phyloP scores from a whole-genome alignment of 495 filamentous ascomycete species.

The Lentithecium fluviatile region DNA sequence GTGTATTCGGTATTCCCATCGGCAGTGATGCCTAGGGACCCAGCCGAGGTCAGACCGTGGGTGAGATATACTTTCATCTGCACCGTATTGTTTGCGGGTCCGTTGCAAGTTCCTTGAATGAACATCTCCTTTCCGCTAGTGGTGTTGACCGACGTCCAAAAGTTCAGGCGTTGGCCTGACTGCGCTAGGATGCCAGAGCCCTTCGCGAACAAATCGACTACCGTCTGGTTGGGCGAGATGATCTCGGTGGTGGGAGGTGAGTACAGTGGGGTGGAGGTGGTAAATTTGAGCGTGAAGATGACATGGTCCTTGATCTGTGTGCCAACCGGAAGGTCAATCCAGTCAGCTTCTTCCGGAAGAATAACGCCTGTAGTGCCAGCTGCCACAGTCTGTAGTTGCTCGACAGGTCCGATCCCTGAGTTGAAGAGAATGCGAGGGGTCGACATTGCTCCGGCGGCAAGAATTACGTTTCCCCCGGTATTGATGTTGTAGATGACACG shows the following conservation, averaged over 20 bases:
- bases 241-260: conserved; percentile 12
- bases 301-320: conserved; percentile 19
- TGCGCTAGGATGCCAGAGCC: conserved; percentile 16
- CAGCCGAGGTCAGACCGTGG: conserved; percentile 46
- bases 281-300: conserved; percentile 26
- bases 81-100: conserved; percentile 22
- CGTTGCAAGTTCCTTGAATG: conserved; percentile 27
- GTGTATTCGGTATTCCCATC: conserved; percentile 36
- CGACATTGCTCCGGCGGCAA: conserved; percentile 15
- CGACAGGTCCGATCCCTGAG: conserved; percentile 18
- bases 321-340: conserved; percentile 25
- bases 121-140: conserved; percentile 7
- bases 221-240: conserved; percentile 19
- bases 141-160: conserved; percentile 24
- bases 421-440: conserved; percentile 25
- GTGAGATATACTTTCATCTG: conserved; percentile 45
- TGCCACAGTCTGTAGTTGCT: conserved; percentile 21
- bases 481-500: conserved; percentile 26
- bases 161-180: conserved; percentile 22
- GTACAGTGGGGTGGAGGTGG: conserved; percentile 4
- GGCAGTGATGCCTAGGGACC: conserved; percentile 38
- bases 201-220: conserved; percentile 20
- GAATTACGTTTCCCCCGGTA: conserved; percentile 13
- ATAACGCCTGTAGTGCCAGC: conserved; percentile 11
- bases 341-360: conserved; percentile 20